phyloP scores from a whole-genome alignment of 1,284 basidiomycete genomes.

The Ceratobasidium sp. region DNA sequence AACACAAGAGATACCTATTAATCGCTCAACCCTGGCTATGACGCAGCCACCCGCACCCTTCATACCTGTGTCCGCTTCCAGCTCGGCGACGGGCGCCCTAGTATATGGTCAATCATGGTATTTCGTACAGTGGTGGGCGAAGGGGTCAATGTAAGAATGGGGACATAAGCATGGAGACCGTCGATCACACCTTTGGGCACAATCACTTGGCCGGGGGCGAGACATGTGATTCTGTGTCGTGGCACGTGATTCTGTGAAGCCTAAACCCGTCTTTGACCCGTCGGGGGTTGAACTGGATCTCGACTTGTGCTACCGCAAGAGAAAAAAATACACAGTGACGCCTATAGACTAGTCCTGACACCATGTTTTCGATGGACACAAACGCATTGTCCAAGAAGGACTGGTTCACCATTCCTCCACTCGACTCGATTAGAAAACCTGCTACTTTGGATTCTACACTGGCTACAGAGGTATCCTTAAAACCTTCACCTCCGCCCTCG shows the following conservation, averaged over 20 bases:
- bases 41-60: neutral
- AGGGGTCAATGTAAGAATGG: conserved; percentile 14
- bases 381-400: neutral
- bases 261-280: no score
- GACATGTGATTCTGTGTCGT: conserved; percentile 14
- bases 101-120: conserved; percentile 81
- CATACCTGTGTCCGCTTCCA: conserved; percentile 77
- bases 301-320: neutral
- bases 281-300: conserved; percentile 5
- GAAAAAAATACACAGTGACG: no score
- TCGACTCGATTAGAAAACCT: conserved; percentile 4
- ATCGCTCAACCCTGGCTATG: neutral
- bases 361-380: conserved; percentile 22
- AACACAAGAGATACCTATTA: conserved; percentile 81
- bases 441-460: neutral
- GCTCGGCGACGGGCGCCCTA: conserved; percentile 75
- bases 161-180: conserved; percentile 1
- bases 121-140: conserved; percentile 1
- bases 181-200: conserved; percentile 1
- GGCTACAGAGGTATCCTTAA: neutral
- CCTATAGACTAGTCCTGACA: neutral
- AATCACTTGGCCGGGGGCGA: neutral
- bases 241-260: neutral
- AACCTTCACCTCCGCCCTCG: neutral
- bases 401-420: conserved; percentile 19